Evolutionary conservation across 345 rosid species (phyloP).

Genomic region (Acer negundo): DNA sequence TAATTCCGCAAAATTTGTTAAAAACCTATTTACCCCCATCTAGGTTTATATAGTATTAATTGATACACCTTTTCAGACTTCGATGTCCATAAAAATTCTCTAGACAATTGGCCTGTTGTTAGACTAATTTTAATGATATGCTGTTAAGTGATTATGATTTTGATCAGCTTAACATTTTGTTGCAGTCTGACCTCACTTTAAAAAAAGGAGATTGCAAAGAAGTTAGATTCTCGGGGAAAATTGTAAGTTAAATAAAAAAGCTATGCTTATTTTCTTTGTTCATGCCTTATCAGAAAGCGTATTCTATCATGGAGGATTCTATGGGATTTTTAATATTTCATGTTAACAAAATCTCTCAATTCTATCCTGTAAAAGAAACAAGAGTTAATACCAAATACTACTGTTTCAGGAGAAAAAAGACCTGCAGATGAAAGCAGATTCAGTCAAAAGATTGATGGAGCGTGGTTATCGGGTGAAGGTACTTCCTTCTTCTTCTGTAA

Average conservation of each 20-base stretch:
- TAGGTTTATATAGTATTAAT: no score
- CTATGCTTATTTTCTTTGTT: not conserved
- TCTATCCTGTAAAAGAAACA: not conserved
- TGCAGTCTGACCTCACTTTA: slow-evolving; percentile 45
- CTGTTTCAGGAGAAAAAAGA: slow-evolving; percentile 74
- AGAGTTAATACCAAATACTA: slow-evolving; percentile 11
- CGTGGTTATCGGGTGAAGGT: slow-evolving; percentile 94
- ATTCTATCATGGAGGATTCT: not conserved
- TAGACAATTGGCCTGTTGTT: not conserved
- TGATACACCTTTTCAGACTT: not conserved
- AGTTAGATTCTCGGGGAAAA: slow-evolving; percentile 72
- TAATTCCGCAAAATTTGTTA: no score
- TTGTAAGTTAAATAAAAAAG: slow-evolving; percentile 49
- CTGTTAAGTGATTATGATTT: not conserved
- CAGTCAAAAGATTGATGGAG: slow-evolving; percentile 63
- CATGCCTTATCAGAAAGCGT: not conserved
- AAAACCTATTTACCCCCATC: no score
- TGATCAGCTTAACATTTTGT: slow-evolving; percentile 12
- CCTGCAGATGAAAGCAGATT: slow-evolving; percentile 70
- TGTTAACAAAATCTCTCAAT: not conserved
- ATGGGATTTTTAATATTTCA: not conserved
- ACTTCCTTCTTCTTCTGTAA: slow-evolving; percentile 12
- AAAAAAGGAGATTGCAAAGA: slow-evolving; percentile 58
- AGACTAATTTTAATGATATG: not conserved
- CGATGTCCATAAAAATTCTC: not conserved